Evolutionary conservation across 129 eudicot species (phyloP).

Genomic region (Flaveria robusta): DNA sequence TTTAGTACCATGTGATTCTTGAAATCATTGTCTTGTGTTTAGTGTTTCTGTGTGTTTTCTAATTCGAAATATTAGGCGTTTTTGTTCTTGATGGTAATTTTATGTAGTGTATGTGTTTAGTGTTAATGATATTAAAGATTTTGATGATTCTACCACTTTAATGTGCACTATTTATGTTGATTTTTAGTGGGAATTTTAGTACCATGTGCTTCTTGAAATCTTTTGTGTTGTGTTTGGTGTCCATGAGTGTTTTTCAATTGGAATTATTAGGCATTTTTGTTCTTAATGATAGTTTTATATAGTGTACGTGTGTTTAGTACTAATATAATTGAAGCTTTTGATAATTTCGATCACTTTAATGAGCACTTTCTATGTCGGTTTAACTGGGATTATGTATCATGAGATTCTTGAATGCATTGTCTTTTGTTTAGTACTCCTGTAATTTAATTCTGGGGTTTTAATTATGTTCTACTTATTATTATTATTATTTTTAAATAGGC

Average conservation of each 20-base stretch:
- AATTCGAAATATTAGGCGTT: no score
- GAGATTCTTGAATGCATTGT: not conserved
- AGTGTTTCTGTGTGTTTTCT: not conserved
- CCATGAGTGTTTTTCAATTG: not conserved
- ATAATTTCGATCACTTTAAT: not conserved
- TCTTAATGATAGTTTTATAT: no score
- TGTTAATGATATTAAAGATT: not conserved
- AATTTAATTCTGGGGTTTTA: not conserved
- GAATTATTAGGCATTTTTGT: not conserved
- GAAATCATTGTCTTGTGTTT: conserved; percentile 5
- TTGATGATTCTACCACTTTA: not conserved
- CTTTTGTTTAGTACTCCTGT: not conserved
- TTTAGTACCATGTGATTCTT: conserved; percentile 7
- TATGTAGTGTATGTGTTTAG: no score
- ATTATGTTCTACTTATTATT: not conserved
- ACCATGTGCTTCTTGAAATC: conserved; percentile 12
- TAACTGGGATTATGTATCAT: not conserved
- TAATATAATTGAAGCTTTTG: not conserved
- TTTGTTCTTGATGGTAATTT: no score
- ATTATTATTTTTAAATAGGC: not conserved
- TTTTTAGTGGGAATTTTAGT: not conserved
- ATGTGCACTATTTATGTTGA: not conserved
- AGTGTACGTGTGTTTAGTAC: no score
- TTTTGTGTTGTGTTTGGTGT: not conserved
- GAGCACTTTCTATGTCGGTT: not conserved